These are phyloP conservation scores for Byssothecium circinans DNA, from an alignment of 2,329 filamentous ascomycete genomes.

Conservation along the genomic window DNA sequence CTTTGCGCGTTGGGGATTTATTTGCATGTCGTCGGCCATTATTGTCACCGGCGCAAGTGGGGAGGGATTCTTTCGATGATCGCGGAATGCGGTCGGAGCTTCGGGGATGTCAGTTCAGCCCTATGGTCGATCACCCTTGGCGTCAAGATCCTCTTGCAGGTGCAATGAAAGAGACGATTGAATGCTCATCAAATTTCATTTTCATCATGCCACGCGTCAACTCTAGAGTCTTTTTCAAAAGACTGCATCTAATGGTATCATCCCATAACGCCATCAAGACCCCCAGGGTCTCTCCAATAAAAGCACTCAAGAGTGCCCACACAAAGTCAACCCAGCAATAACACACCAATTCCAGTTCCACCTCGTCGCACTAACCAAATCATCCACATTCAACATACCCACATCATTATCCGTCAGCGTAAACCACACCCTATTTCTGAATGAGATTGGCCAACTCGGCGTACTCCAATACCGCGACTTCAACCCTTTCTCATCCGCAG, in stretches of 20 bases:
- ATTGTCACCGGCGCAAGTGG: no score
- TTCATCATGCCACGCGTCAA: no score
- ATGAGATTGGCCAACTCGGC: constrained; percentile 25
- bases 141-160: no score
- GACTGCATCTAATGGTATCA: no score
- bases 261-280: no score
- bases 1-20: constrained; percentile 49
- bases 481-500: constrained; percentile 22
- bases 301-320: constrained; percentile 10
- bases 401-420: constrained; percentile 20
- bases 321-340: constrained; percentile 27
- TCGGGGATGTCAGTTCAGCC: not conserved
- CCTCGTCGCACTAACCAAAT: constrained; percentile 19
- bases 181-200: no score
- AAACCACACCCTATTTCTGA: constrained; percentile 25
- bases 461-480: constrained; percentile 30
- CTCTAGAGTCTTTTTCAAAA: no score
- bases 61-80: no score
- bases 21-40: constrained; percentile 35
- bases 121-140: not conserved
- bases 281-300: no score
- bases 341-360: constrained; percentile 34
- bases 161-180: no score
- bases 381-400: constrained; percentile 28
- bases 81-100: no score